Conservation (phyloP, 2,329 filamentous ascomycete species). For the Aschersonia sp. region DNA sequence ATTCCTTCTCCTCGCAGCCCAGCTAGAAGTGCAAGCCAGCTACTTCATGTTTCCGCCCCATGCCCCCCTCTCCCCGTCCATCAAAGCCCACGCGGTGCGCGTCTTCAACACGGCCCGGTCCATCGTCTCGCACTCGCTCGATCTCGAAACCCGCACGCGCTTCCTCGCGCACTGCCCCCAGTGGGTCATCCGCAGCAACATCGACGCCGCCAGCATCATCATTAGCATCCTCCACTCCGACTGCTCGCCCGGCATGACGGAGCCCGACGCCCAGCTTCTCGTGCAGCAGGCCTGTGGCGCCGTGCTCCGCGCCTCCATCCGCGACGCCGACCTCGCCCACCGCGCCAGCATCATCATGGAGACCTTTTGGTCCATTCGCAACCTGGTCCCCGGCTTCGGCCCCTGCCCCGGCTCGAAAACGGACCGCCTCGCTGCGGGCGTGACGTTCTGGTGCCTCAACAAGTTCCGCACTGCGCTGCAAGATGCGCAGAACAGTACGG, state of each 20-base stretch:
- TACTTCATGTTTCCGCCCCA: conserved; percentile 29
- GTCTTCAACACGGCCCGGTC: conserved; percentile 32
- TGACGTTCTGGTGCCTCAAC: conserved; percentile 34
- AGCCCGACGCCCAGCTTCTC: conserved; percentile 15
- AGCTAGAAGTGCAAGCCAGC: conserved; percentile 37
- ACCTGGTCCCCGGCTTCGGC: conserved; percentile 22
- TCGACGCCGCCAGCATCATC: conserved; percentile 30
- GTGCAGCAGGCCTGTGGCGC: conserved; percentile 18
- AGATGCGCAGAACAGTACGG: conserved; percentile 17
- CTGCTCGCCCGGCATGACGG: conserved; percentile 18
- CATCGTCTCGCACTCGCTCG: conserved; percentile 25
- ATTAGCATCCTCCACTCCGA: conserved; percentile 30
- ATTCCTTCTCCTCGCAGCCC: conserved; percentile 32
- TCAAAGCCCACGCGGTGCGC: conserved; percentile 29
- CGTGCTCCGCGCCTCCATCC: conserved; percentile 26
- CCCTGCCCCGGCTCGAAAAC: conserved; percentile 25
- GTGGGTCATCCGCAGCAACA: conserved; percentile 30
- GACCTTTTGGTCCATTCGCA: conserved; percentile 29
- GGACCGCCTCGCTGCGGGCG: conserved; percentile 31
- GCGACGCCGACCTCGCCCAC: conserved; percentile 32
- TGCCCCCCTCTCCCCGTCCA: conserved; percentile 15
- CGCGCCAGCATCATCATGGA: conserved; percentile 32
- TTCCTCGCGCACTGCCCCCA: conserved; percentile 33
- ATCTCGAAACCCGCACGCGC: conserved; percentile 23
- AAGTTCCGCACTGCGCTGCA: conserved; percentile 29